Evolutionary conservation across 768 basidiomycete genomes (phyloP).

Genomic region (Russula sp.): DNA sequence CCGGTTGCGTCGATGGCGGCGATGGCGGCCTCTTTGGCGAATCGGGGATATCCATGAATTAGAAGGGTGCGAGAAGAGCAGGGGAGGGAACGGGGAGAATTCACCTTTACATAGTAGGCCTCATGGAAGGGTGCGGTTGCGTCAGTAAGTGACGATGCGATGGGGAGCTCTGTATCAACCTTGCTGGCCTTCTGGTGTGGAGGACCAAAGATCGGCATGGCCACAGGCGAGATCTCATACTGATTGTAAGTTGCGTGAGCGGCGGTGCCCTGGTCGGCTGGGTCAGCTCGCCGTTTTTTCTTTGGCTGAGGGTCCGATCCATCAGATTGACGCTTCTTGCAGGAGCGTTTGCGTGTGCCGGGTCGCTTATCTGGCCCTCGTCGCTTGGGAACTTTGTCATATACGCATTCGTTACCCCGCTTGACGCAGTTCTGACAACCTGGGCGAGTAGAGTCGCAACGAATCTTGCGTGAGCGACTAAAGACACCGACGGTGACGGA

Average conservation of each 20-base stretch:
- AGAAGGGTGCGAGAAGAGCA: neutral
- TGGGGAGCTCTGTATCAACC: slow-evolving; percentile 3
- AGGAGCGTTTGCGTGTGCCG: slow-evolving; percentile 74
- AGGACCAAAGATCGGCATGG: slow-evolving; percentile 8
- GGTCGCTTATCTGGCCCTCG: slow-evolving; percentile 83
- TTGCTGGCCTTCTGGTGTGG: slow-evolving; percentile 6
- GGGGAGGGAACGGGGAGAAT: neutral
- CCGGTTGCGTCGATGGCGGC: neutral
- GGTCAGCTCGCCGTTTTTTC: slow-evolving; percentile 30
- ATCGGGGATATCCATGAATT: neutral
- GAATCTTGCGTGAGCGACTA: slow-evolving; percentile 80
- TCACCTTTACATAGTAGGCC: slow-evolving; percentile 18
- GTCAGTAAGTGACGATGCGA: neutral
- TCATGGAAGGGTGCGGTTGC: slow-evolving; percentile 4
- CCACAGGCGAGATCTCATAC: slow-evolving; percentile 11
- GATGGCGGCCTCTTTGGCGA: slow-evolving; percentile 18
- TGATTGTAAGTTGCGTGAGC: slow-evolving; percentile 6
- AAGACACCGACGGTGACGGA: slow-evolving; percentile 22
- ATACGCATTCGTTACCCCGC: slow-evolving; percentile 69
- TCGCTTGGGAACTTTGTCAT: slow-evolving; percentile 73
- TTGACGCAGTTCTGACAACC: slow-evolving; percentile 77
- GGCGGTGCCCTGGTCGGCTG: slow-evolving; percentile 7
- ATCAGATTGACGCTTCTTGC: slow-evolving; percentile 67
- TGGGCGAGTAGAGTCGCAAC: slow-evolving; percentile 78
- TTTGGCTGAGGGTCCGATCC: slow-evolving; percentile 35